Base-by-base conservation (phyloP, 78 protist species). In the Dictyostelium discoideum region DNA sequence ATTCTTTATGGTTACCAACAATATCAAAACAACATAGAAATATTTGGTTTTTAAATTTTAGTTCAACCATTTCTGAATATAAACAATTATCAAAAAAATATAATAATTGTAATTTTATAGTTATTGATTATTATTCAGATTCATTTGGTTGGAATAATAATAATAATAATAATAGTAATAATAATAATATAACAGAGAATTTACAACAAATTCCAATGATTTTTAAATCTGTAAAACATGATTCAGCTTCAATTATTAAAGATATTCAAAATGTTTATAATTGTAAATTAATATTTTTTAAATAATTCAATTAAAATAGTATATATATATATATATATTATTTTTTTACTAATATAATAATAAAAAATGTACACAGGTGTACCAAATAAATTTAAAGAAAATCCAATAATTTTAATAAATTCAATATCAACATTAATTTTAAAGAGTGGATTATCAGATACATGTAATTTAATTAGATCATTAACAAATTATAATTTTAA, bases 361-460 rank as follows among this genome's bases (percentile, higher is more conserved):
- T n/a, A n/a, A n/a, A n/a, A 32, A 32, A 32, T 42, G 3, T n/a
- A n/a, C n/a, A 11, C 20, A 18, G 84, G 44, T 48, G 88, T 82
- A 42, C 48, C 95, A 37, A 18, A 9, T 14, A 90, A 82, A 72
- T 73, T 90, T 26, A 90, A 90, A 72, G 88, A 81, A 11, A 60
- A 39, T 22, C 95, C 95, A 37, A 72, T 90, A 32, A 20, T 90
- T 22, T 40, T 90, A n/a, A 82, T 90, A 32, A 79, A 90, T 73
- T 37, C 88, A 69, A 44, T 90, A 20, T 63, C 83, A 63, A 42
- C 95, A 37, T 82, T 90, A 40, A 77, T 90, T 10, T 82, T 90
- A 82, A 90, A 90, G 95, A 82, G 76, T 90, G 95, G 95, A 46
- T 72, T 90, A 63, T 90, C 95, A 20, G 88, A 90, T n/a, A 90